A percentile compares a stretch with the other conserved stretches of the same genome.
Conservation (phyloP, 2,329 filamentous ascomycete genomes). For the Sporothrix sp. region DNA sequence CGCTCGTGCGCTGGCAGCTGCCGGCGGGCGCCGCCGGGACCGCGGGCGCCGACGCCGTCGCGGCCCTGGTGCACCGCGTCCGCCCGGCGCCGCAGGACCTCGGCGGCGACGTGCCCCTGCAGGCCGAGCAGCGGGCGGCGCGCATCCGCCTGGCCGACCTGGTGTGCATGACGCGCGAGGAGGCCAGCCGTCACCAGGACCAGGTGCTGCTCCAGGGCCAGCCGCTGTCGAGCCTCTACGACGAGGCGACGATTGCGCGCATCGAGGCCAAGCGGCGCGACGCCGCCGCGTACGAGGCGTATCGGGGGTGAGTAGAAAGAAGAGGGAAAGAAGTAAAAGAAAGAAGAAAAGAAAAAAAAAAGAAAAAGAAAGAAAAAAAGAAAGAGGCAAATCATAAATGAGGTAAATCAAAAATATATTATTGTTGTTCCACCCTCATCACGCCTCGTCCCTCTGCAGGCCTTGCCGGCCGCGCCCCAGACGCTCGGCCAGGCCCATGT, state of each 20-base stretch:
- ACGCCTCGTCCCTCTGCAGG: constrained; percentile 38
- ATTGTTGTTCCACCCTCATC: not conserved
- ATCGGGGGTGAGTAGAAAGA: not conserved
- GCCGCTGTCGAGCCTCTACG: constrained; percentile 63
- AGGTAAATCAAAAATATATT: not conserved
- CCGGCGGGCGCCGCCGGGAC: constrained; percentile 6
- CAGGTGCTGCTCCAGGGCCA: constrained; percentile 63
- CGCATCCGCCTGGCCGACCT: constrained; percentile 58
- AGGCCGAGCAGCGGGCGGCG: constrained; percentile 66
- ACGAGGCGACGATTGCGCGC: constrained; percentile 51
- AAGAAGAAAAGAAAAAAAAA: not conserved
- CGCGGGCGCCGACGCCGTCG: constrained; percentile 32
- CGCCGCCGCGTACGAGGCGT: constrained; percentile 48
- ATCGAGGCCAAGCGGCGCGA: constrained; percentile 61
- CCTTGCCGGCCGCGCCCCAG: constrained; percentile 40
- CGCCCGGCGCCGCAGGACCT: constrained; percentile 31
- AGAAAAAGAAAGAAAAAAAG: not conserved
- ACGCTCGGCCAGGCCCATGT: constrained; percentile 42
- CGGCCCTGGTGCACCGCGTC: constrained; percentile 28
- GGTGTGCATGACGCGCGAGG: constrained; percentile 90
- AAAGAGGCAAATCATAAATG: not conserved
- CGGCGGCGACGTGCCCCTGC: constrained; percentile 8
- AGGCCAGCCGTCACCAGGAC: constrained; percentile 70
- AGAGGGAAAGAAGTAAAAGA: not conserved
- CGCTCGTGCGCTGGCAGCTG: constrained; percentile 65